Evolutionary conservation across 2,329 filamentous ascomycete species (phyloP), one percentile per base, ranked within the genome.

Genomic region (Fusarium euwallaceae): DNA sequence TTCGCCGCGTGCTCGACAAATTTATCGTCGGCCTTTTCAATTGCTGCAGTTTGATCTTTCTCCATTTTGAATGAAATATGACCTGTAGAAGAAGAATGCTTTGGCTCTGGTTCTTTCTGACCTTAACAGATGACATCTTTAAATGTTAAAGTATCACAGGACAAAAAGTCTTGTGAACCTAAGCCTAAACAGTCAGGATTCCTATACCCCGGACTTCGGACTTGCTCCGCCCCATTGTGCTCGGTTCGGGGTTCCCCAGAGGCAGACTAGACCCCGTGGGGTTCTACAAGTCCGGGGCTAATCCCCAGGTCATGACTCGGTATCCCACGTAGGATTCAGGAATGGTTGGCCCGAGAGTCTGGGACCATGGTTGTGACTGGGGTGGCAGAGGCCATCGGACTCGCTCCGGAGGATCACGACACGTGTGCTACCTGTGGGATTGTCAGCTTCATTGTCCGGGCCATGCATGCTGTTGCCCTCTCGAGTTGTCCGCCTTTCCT

Each of bases 1-100:
- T 64, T 43, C 0, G 64, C 24, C 16, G 67, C 67, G 17, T 68
- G 16, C 11, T 68, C 67, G 1, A 59, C 59, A 2, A 64, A 69
- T 11, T 68, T 63, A 39, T 61, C 64, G 7, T 68, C 58, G 5
- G 58, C 34, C 24, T 69, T 69, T 24, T 51, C 27, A 6, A 37
- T 8, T 2, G 20, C 29, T 27, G 53, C 60, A 27, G 20, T 29
- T 16, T 27, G 24, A n/a, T 29, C 48, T 55, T 55, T 55, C 27
- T 55, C 48, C 48, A 55, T 55, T 12, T 10, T 55, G 48, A 34
- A 55, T 27, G 6, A 55, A 51, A 29, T 51, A 7, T 6, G n/a
- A 4, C 10, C 10, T 43, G 10, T n/a, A 6, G 10, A 20, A 20
- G n/a, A 53, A 32, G 17, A 20, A 29, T n/a, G n/a, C 5, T 11